Conservation (phyloP, 768 basidiomycete genomes). For the Tulasnella sp. region DNA sequence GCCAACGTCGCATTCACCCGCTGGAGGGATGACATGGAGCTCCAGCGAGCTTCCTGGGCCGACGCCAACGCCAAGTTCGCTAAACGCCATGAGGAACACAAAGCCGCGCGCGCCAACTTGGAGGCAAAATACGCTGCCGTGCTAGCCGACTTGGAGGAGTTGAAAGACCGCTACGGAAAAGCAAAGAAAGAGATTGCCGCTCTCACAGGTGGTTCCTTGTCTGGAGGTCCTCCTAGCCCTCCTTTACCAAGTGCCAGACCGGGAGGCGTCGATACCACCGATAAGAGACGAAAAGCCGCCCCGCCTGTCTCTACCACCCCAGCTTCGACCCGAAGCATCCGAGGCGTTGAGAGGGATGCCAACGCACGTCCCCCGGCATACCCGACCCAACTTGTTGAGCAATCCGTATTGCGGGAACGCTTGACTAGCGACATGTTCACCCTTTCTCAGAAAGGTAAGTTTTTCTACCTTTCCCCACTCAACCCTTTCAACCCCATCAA, state of each 20-base stretch:
- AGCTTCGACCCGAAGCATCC: neutral
- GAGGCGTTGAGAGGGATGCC: slow-evolving; percentile 5
- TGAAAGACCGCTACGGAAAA: slow-evolving; percentile 8
- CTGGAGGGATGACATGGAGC: slow-evolving; percentile 14
- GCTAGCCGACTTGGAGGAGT: slow-evolving; percentile 13
- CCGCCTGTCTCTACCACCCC: neutral
- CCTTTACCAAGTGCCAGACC: slow-evolving; percentile 5
- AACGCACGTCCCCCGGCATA: slow-evolving; percentile 1
- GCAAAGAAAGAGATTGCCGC: slow-evolving; percentile 12
- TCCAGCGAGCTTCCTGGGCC: slow-evolving; percentile 12
- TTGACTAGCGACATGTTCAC: slow-evolving; percentile 16
- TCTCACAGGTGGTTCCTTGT: neutral
- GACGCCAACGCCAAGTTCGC: slow-evolving; percentile 17
- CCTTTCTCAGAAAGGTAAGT: slow-evolving; percentile 15
- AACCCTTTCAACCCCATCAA: neutral
- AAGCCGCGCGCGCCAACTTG: slow-evolving; percentile 14
- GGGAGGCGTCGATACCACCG: neutral
- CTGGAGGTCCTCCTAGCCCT: slow-evolving; percentile 3
- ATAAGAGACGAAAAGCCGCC: neutral
- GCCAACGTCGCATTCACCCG: slow-evolving; percentile 16
- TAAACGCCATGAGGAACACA: slow-evolving; percentile 15
- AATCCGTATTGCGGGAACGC: slow-evolving; percentile 13
- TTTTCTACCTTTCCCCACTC: slow-evolving; percentile 4
- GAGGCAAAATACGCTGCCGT: slow-evolving; percentile 12
- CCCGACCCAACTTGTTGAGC: slow-evolving; percentile 13